phyloP scores from a whole-genome alignment of 2,329 filamentous ascomycete genomes.

The Lachnum nothofagi region DNA sequence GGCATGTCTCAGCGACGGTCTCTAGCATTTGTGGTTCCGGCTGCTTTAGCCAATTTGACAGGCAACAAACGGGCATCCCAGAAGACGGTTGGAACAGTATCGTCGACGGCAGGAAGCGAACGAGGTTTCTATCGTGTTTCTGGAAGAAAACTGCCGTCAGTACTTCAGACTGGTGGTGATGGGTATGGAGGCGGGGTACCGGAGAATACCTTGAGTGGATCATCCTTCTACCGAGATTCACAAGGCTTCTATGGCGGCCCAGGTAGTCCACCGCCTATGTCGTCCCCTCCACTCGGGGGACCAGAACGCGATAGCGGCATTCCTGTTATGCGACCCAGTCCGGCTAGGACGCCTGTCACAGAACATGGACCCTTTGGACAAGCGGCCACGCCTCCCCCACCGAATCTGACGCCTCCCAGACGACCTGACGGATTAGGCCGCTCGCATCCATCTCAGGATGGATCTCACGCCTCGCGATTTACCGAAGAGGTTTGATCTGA shows the following conservation, averaged over 20 bases:
- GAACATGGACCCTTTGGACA: constrained; percentile 45
- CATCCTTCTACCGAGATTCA: constrained; percentile 51
- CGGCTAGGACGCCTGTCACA: constrained; percentile 57
- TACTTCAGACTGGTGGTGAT: constrained; percentile 57
- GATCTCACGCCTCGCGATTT: constrained; percentile 41
- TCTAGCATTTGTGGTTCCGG: constrained; percentile 42
- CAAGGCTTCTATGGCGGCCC: constrained; percentile 38
- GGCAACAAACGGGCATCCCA: constrained; percentile 35
- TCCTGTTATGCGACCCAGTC: constrained; percentile 59
- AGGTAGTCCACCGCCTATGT: constrained; percentile 14
- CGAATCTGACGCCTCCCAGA: constrained; percentile 16
- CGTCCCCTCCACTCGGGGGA: constrained; percentile 36
- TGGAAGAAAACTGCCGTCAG: constrained; percentile 59
- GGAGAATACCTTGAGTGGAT: constrained; percentile 41
- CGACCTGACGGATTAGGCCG: constrained; percentile 35
- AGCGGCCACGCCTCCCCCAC: constrained; percentile 19
- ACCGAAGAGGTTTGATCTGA: constrained; percentile 41
- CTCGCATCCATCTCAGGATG: constrained; percentile 41
- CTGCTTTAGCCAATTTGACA: constrained; percentile 44
- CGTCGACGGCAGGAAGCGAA: constrained; percentile 41
- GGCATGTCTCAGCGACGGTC: constrained; percentile 46
- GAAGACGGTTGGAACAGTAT: constrained; percentile 30
- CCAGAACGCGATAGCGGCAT: constrained; percentile 46
- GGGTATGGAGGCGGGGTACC: constrained; percentile 50
- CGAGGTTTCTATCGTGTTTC: constrained; percentile 61